phyloP scores from a whole-genome alignment of 2,329 filamentous ascomycete genomes.

The Beauveria pseudobassiana region DNA sequence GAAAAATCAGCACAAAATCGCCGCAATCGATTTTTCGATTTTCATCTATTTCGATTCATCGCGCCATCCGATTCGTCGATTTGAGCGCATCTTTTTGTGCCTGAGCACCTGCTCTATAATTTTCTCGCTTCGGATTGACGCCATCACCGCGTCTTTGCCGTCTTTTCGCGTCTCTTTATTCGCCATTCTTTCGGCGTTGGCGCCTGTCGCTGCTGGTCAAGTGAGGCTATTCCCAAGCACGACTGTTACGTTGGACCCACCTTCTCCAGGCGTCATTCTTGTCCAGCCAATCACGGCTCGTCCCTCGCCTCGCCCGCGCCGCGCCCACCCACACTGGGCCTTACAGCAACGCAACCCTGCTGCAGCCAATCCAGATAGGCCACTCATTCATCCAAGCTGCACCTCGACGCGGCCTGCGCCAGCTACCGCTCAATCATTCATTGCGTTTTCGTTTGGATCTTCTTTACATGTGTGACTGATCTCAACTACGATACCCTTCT shows the following conservation, averaged over 20 bases:
- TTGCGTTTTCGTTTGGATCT: background rate
- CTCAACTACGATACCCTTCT: background rate
- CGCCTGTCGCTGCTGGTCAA: constrained; percentile 14
- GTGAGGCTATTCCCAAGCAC: constrained; percentile 35
- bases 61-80: constrained; percentile 26
- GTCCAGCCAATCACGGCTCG: constrained; percentile 15
- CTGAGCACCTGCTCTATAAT: constrained; percentile 22
- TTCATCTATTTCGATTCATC: constrained; percentile 35
- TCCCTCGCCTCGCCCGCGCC: constrained; percentile 7
- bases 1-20: constrained; percentile 23
- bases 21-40: constrained; percentile 24
- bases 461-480: background rate
- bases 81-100: constrained; percentile 29
- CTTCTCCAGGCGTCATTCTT: constrained; percentile 11
- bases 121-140: constrained; percentile 18
- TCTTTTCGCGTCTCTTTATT: constrained; percentile 15
- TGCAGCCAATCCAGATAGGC: background rate
- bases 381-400: background rate
- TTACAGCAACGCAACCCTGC: background rate
- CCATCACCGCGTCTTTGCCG: constrained; percentile 16
- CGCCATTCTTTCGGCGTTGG: constrained; percentile 1
- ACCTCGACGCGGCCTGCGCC: background rate
- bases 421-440: background rate
- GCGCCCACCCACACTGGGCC: background rate
- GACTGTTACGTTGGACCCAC: constrained; percentile 13